Percentiles rank a stretch among this genome's conserved stretches.
Conservation (phyloP, 2,329 filamentous ascomycete species). For the Trichoderma sp. region DNA sequence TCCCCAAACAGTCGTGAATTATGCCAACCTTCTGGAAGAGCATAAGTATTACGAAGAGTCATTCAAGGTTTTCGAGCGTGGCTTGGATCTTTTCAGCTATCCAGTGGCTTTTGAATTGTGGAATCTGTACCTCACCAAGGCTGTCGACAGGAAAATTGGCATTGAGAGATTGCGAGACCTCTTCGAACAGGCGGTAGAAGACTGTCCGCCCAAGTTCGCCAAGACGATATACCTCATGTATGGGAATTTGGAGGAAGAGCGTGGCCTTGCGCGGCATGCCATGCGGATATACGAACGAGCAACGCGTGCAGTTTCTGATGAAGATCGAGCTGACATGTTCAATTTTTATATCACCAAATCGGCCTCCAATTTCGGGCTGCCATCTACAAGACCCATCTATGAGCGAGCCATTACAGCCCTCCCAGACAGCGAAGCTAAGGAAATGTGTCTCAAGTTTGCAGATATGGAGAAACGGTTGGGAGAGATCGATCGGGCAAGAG, state of each 20-base stretch:
- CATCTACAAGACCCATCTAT: constrained; percentile 93
- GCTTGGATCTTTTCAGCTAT: constrained; percentile 96
- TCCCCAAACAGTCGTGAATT: constrained; percentile 97
- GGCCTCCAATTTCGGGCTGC: constrained; percentile 94
- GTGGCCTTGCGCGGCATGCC: constrained; percentile 89
- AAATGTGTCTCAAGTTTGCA: constrained; percentile 98
- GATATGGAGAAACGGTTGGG: constrained; percentile 92
- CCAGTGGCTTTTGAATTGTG: constrained; percentile 97
- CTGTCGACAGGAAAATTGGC: constrained; percentile 91
- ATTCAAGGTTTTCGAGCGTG: constrained; percentile 96
- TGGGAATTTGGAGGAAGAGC: constrained; percentile 92
- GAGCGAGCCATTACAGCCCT: constrained; percentile 93
- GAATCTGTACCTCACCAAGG: constrained; percentile 98
- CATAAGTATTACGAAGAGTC: constrained; percentile 95
- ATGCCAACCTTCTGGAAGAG: constrained; percentile 92
- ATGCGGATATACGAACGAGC: constrained; percentile 99
- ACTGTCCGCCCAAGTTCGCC: constrained; percentile 91
- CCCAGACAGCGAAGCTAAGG: constrained; percentile 87
- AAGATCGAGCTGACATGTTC: constrained; percentile 96
- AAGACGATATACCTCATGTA: constrained; percentile 98
- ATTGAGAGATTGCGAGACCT: constrained; percentile 93
- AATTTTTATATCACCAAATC: constrained; percentile 99
- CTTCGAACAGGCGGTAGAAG: constrained; percentile 95
- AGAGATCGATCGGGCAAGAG: constrained; percentile 90
- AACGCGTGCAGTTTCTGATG: constrained; percentile 89